Conservation (phyloP, 2,329 filamentous ascomycete genomes). For the Alternaria incomplexa region DNA sequence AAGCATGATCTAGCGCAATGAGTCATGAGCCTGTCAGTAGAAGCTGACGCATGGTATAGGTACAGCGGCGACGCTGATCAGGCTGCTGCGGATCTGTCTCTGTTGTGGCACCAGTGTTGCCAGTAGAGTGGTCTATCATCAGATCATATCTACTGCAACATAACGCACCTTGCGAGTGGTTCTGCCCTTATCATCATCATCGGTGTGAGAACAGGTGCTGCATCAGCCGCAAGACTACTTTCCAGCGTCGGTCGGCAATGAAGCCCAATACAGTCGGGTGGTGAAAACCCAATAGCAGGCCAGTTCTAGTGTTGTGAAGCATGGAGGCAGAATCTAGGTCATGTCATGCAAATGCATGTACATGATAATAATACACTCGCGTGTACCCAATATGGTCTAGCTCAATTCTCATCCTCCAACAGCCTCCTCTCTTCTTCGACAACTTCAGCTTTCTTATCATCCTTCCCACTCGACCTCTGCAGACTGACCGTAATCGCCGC, state of each 20-base stretch:
- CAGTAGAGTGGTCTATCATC: background rate
- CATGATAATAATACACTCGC: background rate
- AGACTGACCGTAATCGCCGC: constrained; percentile 36
- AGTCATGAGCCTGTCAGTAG: background rate
- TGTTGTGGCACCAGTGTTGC: background rate
- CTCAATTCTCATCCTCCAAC: constrained; percentile 12
- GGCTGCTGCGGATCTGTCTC: background rate
- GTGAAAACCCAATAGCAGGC: background rate
- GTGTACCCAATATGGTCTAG: background rate
- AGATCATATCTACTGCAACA: background rate
- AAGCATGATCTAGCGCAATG: background rate
- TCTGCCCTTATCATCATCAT: background rate
- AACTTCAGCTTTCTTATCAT: constrained; percentile 10
- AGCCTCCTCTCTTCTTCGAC: constrained; percentile 31
- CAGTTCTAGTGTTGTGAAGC: background rate
- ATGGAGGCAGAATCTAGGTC: background rate
- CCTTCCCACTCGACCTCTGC: constrained; percentile 20
- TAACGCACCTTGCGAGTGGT: background rate
- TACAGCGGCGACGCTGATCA: background rate
- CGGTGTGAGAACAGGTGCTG: background rate
- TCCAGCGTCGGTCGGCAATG: background rate
- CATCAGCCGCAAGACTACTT: background rate
- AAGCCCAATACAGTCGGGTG: background rate
- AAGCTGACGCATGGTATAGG: background rate
- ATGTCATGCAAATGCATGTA: background rate